phyloP scores from a whole-genome alignment of 306 rosid genomes.

The Vigna hirtella region DNA sequence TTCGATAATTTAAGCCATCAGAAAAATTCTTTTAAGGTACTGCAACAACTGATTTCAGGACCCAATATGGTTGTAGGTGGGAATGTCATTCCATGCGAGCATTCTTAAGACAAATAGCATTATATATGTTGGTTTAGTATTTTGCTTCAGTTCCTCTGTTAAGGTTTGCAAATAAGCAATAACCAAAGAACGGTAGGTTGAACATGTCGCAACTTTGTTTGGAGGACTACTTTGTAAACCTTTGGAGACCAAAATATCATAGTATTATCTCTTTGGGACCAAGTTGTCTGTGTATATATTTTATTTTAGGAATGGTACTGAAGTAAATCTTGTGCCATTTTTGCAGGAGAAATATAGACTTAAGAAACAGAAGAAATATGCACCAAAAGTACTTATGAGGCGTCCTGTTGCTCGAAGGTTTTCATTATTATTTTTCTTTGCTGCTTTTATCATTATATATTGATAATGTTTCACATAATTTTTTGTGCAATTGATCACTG shows the following conservation, averaged over 20 bases:
- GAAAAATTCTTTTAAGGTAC: neutral
- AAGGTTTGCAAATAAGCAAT: neutral
- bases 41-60: neutral
- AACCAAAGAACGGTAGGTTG: slow-evolving; percentile 3
- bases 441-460: neutral
- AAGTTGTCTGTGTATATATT: slow-evolving; percentile 3
- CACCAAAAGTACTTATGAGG: slow-evolving; percentile 86
- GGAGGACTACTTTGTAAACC: neutral
- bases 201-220: slow-evolving; percentile 10
- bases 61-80: neutral
- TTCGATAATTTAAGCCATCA: no score
- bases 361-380: slow-evolving; percentile 93
- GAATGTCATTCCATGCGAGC: neutral
- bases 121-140: neutral
- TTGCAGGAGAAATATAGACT: slow-evolving; percentile 93
- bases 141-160: slow-evolving; percentile 1
- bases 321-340: slow-evolving; percentile 34
- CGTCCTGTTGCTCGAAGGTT: slow-evolving; percentile 89
- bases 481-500: slow-evolving; percentile 1
- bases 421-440: slow-evolving; percentile 11
- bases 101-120: neutral
- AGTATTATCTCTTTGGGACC: neutral
- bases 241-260: neutral
- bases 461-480: neutral
- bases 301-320: slow-evolving; percentile 34